phyloP scores from a whole-genome alignment of 495 filamentous ascomycete genomes.

The Aspergillus bertholletiae region DNA sequence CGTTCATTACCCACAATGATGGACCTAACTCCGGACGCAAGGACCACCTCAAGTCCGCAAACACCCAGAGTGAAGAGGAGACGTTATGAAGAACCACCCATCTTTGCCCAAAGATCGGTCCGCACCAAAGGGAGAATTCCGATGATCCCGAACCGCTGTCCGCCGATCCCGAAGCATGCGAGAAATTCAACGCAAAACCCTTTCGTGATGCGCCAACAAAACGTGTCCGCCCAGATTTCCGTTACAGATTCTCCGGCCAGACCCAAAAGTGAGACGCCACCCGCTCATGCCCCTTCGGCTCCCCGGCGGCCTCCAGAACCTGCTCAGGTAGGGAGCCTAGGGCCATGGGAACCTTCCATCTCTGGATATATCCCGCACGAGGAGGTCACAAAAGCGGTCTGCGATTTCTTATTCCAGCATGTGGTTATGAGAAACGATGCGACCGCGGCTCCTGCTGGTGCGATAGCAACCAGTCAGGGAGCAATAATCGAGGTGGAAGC shows the following conservation, averaged over 20 bases:
- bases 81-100: slow-evolving; percentile 44
- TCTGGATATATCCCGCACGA: slow-evolving; percentile 61
- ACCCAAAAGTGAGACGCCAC: slow-evolving; percentile 9
- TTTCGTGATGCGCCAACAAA: slow-evolving; percentile 26
- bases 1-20: slow-evolving; percentile 17
- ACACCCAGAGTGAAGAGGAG: slow-evolving; percentile 34
- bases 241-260: slow-evolving; percentile 11
- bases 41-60: slow-evolving; percentile 18
- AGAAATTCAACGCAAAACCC: slow-evolving; percentile 20
- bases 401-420: slow-evolving; percentile 69
- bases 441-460: slow-evolving; percentile 39
- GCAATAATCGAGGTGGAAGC: slow-evolving; percentile 89
- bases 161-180: slow-evolving; percentile 33
- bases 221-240: slow-evolving; percentile 16
- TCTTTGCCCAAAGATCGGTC: slow-evolving; percentile 41
- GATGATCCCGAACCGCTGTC: slow-evolving; percentile 32
- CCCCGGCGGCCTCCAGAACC: slow-evolving; percentile 15
- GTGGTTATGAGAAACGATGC: slow-evolving; percentile 60
- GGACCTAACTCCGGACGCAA: slow-evolving; percentile 20
- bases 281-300: slow-evolving; percentile 7
- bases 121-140: slow-evolving; percentile 36
- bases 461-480: slow-evolving; percentile 51
- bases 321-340: slow-evolving; percentile 36
- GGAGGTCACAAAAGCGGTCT: slow-evolving; percentile 61
- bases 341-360: slow-evolving; percentile 74